Evolutionary conservation across 352 stramenopile species (phyloP), one percentile per base, ranked within the genome.

Genomic region (Pythium aphanidermatum): DNA sequence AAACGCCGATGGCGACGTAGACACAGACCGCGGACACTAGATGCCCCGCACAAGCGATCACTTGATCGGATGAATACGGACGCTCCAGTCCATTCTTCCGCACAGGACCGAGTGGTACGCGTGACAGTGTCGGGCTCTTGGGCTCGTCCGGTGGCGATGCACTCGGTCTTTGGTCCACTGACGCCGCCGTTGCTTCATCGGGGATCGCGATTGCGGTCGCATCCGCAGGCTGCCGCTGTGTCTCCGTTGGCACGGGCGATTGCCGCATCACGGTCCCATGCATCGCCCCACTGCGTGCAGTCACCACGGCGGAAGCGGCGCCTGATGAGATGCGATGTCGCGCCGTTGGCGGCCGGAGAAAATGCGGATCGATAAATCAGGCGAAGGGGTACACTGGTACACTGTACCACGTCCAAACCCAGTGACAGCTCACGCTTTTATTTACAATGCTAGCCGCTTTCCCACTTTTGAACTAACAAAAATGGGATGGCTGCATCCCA

Each of bases 11-110:
- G 0, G 56, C 75, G 16, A 75, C 57, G 49, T 81, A 86, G 42
- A 93, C 84, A 37, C 69, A 73, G 16, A 70, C 24, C 1, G 76
- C 74, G 4, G 76, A 89, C 11, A 89, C 28, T 25, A 67, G 58
- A 42, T 94, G 82, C 11, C 79, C 77, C 5, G 65, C 46, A 64
- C 77, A 89, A 1, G 77, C 81, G 52, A 90, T 69, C 31, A 87
- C 64, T 41, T 94, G 82, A 43, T 94, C 82, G 14, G 69, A 65
- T n/a, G 82, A 86, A 38, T 71, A 83, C 14, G 82, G 82, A 4
- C 57, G 56, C 43, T 86, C 63, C 16, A 92, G 68, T 34, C 80
- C 80, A 39, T 92, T 86, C 55, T 52, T 68, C 20, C 80, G 80
- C 55, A 80, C 68, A 13, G 56, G 56, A 3, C 56, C 56, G 16